phyloP scores from a whole-genome alignment of 140 eudicot species.

The Ambrosia hybrid region DNA sequence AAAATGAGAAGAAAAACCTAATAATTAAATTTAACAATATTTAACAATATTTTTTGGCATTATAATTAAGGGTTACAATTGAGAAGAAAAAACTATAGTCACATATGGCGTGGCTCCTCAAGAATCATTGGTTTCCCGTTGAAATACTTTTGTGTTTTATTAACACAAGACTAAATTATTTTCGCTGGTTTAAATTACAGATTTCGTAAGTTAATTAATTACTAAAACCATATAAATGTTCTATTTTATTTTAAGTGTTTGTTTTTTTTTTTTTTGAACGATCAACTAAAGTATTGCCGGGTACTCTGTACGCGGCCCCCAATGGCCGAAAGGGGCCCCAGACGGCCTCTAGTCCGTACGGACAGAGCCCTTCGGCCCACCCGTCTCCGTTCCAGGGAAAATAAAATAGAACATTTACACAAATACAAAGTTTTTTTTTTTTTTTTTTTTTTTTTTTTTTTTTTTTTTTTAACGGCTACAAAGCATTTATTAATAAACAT shows the following conservation, averaged over 20 bases:
- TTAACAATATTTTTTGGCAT: neutral
- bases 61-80: neutral
- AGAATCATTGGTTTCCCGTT: slow-evolving; percentile 16
- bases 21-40: neutral
- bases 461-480: no score
- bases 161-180: neutral
- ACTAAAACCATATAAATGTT: neutral
- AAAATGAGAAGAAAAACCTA: neutral
- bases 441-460: no score
- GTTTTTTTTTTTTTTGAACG: neutral
- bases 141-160: neutral
- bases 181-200: neutral
- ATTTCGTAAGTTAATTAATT: neutral
- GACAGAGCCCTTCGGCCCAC: no score
- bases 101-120: slow-evolving; percentile 8
- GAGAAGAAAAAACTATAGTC: neutral
- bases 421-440: no score
- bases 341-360: no score
- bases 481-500: no score
- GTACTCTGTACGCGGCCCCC: no score
- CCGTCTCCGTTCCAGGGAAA: no score
- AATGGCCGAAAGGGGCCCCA: no score
- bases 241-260: neutral
- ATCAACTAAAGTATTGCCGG: no score
- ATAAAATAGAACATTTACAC: no score